Evolutionary conservation across 306 rosid genomes (phyloP), one percentile per base, ranked within the genome.

Genomic region (Cicer bijugum): DNA sequence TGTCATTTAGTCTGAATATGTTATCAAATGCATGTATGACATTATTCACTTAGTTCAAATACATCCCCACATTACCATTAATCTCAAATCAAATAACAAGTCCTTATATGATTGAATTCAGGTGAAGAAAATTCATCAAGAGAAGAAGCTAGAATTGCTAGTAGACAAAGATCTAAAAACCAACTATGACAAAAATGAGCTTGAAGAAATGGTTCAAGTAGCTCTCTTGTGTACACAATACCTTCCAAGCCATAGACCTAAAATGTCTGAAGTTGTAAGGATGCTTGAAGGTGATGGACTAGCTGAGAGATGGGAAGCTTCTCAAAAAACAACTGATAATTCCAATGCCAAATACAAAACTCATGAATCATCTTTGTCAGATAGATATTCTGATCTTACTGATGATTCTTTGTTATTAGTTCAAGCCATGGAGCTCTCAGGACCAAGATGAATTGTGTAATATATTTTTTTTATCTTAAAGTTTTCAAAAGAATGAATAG

Each of bases 401-500:
- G 98, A 93, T 43, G 98, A 93, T 64, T 93, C 98, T 67, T 83
- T 93, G 6, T 75, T 93, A 69, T 77, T 93, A 48, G 98, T 91
- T 23, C 97, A 93, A 83, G 98, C 97, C 75, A 93, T 93, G 97
- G 98, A 93, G 74, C 97, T 93, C 58, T 93, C 98, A 10, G 98
- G 98, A 63, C 98, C 98, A 37, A 82, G 98, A 67, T 93, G 89
- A 90, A 64, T n/a, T 42, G 23, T 28, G 12, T 55, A 28, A 61
- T 73, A 38, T 44, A 10, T 60, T 20, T 68, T 59, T 1, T 45
- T 9, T n/a, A 14, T 72, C 20, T 43, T 10, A 5, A 6, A 61
- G 43, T 40, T 68, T 63, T 78, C 43, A 20, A 71, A 73, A 60
- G 78, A 67, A 73, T 74, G 76, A 39, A 58, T 62, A 75, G 80